Conservation (phyloP, 495 filamentous ascomycete species). For the Penicillium cataractarum region DNA sequence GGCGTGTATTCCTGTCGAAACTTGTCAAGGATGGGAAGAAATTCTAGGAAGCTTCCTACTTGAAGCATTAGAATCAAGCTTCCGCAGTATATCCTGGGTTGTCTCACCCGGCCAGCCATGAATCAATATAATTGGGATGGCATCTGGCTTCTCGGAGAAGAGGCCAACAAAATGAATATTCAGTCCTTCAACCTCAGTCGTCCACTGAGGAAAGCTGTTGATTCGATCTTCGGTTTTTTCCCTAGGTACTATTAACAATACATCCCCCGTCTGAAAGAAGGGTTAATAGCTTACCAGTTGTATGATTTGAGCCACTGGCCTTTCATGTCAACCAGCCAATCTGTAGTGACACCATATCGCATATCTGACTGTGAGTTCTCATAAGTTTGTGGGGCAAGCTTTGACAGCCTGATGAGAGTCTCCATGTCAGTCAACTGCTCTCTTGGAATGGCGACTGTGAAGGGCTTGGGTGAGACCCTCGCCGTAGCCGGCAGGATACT, state of each 20-base stretch:
- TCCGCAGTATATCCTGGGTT: not conserved
- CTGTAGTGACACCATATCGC: conserved; percentile 56
- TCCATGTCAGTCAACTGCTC: conserved; percentile 50
- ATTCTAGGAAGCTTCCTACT: conserved; percentile 61
- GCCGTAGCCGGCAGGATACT: conserved; percentile 33
- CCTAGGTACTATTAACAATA: conserved; percentile 33
- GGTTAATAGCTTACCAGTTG: conserved; percentile 39
- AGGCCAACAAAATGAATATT: conserved; percentile 65
- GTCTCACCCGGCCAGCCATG: conserved; percentile 64
- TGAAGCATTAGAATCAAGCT: not conserved
- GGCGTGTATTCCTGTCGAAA: conserved; percentile 57
- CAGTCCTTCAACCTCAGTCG: conserved; percentile 49
- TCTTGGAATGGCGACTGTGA: conserved; percentile 49
- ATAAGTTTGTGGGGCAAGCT: conserved; percentile 53
- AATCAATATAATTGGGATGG: conserved; percentile 61
- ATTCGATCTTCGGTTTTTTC: conserved; percentile 56
- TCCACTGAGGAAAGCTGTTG: conserved; percentile 69
- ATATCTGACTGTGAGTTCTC: conserved; percentile 50
- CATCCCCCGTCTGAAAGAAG: not conserved
- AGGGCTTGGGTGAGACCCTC: conserved; percentile 34
- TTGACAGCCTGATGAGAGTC: conserved; percentile 53
- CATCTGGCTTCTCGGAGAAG: conserved; percentile 61
- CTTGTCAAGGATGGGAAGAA: conserved; percentile 49
- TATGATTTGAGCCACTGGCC: conserved; percentile 54
- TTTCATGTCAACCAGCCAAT: conserved; percentile 60